Base-by-base conservation (phyloP, 257 asterid species). In the Capsicum baccatum region DNA sequence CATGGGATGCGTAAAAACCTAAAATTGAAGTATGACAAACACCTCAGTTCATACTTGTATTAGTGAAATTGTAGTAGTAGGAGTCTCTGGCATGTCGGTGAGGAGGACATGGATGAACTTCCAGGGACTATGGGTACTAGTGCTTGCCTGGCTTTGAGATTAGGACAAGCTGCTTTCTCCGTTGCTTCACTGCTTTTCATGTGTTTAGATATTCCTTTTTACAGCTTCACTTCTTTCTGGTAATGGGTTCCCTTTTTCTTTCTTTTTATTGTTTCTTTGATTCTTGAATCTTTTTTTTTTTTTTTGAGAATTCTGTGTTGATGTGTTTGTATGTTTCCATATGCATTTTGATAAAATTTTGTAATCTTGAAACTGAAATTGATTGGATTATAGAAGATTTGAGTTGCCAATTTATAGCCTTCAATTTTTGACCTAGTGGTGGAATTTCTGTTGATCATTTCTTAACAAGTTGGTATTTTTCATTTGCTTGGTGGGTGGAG, bases 211-310 rank as follows among this genome's bases (percentile, higher is more conserved):
- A 90, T 97, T 79, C 90, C 95, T 76, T 97, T 97, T 96, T 95
- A 93, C 89, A 94, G 97, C 87, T 97, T 94, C 85, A 95, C 98
- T 83, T 90, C 99, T 85, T 96, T 94, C 94, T 96, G 99, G 99
- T 96, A 90, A 89, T 60, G 6, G 0, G 15, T 37, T 57, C 9
- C 58, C 6, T 39, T 35, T 26, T 9, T 9, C 21, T 59, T 16
- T 26, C 33, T 26, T 26, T 26, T 26, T 26, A 8, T 37, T 39
- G 42, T 4, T 59, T 80, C 14, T 64, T 59, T 26, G 57, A 1
- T 57, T 48, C 10, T 21, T 56, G 57, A 13, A 64, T 19, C 68
- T 52, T 21, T 54, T 11, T n/a, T 1, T 12, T 14, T n/a, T 69
- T 69, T 69, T 69, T 15, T 33, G 79, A 69, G 5, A 39, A 39